Evolutionary conservation across 768 basidiomycete species (phyloP), one percentile per base, ranked within the genome.

Genomic region (Kwoniella mangroviensis): DNA sequence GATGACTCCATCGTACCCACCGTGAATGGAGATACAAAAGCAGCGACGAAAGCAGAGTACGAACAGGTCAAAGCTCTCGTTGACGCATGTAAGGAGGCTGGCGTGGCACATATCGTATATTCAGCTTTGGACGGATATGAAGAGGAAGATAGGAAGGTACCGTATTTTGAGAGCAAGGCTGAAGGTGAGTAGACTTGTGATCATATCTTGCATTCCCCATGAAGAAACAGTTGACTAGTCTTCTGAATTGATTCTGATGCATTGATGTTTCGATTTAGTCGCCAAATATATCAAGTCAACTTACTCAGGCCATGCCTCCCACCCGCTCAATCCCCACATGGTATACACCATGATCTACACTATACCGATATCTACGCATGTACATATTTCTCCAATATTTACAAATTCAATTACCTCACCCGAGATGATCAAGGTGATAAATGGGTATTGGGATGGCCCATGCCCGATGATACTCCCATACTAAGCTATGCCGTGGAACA

Each of bases 401-500:
- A 24, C 52, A 65, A 65, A 41, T 55, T 53, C 28, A n/a, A 28
- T 41, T 21, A 41, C 10, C 34, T 65, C 34, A 54, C 45, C 10
- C 7, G 26, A 2, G 53, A 65, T n/a, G 22, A 34, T 34, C 41
- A n/a, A 34, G 26, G 21, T 21, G 41, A 17, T 10, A 34, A 28
- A 63, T 55, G 51, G 49, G 12, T 65, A 13, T 42, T 65, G 51
- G 40, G 63, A 4, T 28, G n/a, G 26, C 52, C 52, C 15, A 2
- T 55, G 9, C 63, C 63, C 26, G 63, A 65, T 55, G 63, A 65
- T 54, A 54, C 52, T 2, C 22, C 22, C 5, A 53, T 65, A n/a
- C 34, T 24, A 7, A 40, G 63, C 13, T 65, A 53, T 55, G 63
- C 63, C 4, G 63, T 65, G 9, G 63, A 65, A 65, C 63, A 65